Percentiles rank a stretch among this genome's conserved stretches.
Evolutionary conservation across 768 basidiomycete species (phyloP).

Genomic region (Pleurotus giganteus): DNA sequence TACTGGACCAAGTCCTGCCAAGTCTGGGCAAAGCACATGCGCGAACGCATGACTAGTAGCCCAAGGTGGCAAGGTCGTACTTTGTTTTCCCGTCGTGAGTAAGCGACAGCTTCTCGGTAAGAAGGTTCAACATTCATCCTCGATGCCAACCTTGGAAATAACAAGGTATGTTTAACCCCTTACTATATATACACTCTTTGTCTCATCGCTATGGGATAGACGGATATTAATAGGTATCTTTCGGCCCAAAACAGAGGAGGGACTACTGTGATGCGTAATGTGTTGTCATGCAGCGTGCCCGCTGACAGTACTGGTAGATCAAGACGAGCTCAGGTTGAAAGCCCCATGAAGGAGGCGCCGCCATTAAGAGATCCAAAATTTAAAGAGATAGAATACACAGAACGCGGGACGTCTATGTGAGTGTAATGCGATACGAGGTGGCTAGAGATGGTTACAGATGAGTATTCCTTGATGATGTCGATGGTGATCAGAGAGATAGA

Average conservation of each 20-base stretch:
- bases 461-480: not conserved
- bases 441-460: not conserved
- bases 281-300: not conserved
- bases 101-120: not conserved
- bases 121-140: slow-evolving; percentile 5
- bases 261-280: not conserved
- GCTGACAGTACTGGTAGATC: not conserved
- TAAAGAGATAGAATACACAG: no score
- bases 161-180: slow-evolving; percentile 1
- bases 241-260: not conserved
- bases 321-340: no score
- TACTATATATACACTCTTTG: not conserved
- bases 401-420: no score
- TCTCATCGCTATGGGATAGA: not conserved
- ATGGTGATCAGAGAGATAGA: not conserved
- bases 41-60: no score
- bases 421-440: not conserved
- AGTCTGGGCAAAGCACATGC: no score
- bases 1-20: no score
- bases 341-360: no score
- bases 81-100: slow-evolving; percentile 5
- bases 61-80: slow-evolving; percentile 1
- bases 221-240: not conserved
- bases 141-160: slow-evolving; percentile 5
- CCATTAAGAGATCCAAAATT: no score